Conservation (phyloP, 768 basidiomycete species). For the Pisolithus albus region DNA sequence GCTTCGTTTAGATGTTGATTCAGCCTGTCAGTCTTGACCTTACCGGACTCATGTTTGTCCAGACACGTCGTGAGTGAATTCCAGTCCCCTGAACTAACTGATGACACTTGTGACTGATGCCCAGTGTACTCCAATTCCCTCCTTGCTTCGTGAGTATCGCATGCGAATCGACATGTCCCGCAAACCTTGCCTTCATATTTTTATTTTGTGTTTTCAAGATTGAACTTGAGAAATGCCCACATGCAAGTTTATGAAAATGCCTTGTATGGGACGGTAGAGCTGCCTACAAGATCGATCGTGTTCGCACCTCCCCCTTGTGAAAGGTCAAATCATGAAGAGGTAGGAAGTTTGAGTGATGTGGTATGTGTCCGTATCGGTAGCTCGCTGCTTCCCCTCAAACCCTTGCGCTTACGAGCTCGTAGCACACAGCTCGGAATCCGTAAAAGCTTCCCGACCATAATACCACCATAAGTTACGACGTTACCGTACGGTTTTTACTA, state of each 20-base stretch:
- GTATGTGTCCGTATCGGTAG: neutral
- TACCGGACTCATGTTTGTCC: conserved; percentile 15
- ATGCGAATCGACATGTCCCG: no score
- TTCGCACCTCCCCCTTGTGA: conserved; percentile 17
- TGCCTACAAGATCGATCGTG: conserved; percentile 14
- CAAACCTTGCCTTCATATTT: no score
- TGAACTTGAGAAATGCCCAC: conserved; percentile 22
- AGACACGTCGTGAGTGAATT: conserved; percentile 19
- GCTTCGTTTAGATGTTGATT: conserved; percentile 10
- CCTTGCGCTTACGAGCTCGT: neutral
- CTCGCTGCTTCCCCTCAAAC: neutral
- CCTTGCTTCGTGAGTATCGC: conserved; percentile 18
- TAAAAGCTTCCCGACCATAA: neutral
- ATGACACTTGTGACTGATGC: neutral
- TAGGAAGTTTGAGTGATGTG: neutral
- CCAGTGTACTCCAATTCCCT: conserved; percentile 26
- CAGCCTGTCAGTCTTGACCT: conserved; percentile 15
- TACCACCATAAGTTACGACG: neutral
- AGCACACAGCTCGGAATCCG: conserved; percentile 8
- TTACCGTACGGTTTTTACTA: no score
- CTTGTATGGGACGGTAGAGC: conserved; percentile 2
- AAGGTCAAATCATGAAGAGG: neutral
- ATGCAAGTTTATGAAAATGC: conserved; percentile 7
- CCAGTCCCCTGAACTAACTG: neutral
- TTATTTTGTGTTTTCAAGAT: conserved; percentile 2